Evolutionary conservation across 257 asterid species (phyloP).

Genomic region (Osmanthus fragrans): DNA sequence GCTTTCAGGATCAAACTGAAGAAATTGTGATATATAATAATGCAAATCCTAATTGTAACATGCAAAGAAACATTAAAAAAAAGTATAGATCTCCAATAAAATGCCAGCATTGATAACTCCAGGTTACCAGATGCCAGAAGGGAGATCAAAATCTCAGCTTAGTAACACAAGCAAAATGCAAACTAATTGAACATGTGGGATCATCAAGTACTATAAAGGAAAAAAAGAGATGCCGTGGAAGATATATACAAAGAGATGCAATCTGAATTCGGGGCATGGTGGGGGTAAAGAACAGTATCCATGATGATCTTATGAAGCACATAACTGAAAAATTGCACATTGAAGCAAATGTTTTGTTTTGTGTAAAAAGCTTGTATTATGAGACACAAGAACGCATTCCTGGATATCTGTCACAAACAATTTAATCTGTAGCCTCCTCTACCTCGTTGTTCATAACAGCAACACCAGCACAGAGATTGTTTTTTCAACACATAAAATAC

Average conservation of each 20-base stretch:
- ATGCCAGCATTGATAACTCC: background rate
- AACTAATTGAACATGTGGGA: background rate
- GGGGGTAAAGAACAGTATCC: background rate
- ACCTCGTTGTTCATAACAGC: background rate
- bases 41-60: background rate
- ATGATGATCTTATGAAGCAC: background rate
- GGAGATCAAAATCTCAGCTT: background rate
- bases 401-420: background rate
- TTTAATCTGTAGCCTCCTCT: constrained; percentile 5
- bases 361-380: background rate
- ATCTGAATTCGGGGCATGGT: background rate
- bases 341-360: background rate
- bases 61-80: background rate
- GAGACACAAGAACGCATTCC: background rate
- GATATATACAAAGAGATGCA: background rate
- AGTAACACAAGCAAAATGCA: background rate
- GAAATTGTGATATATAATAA: background rate
- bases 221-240: background rate
- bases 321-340: background rate
- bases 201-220: background rate
- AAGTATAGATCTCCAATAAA: background rate
- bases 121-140: background rate
- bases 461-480: background rate
- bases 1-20: background rate
- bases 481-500: constrained; percentile 9